Evolutionary conservation across 768 basidiomycete species (phyloP), one percentile per base, ranked within the genome.

Genomic region (Rossbeevera mucosa): DNA sequence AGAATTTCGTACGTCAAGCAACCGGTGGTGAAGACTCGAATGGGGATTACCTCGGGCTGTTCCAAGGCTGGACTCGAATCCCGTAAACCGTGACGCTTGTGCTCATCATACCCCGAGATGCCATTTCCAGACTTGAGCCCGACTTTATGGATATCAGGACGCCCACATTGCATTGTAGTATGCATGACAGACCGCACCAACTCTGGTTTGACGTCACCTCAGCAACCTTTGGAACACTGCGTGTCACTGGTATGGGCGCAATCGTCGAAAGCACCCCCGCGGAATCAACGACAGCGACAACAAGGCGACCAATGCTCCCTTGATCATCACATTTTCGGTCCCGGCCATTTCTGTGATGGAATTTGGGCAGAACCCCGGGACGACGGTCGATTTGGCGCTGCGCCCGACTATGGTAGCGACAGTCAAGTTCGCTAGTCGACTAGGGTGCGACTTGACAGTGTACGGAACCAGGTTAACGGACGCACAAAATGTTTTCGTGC

Each of bases 81-180:
- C 72, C 74, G 0, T 55, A 57, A 13, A 40, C 67, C 6, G 60
- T 73, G 7, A 65, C 65, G 7, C 46, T 75, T 31, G 59, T 62
- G 14, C 59, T 75, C 5, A 58, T 63, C 13, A 64, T 75, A 28
- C 72, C 74, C 2, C 59, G 68, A 7, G 54, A 57, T 0, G 47
- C 53, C 13, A 58, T 65, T 7, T 36, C 64, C 13, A 25, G 14
- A 20, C 52, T 63, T 21, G 55, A 52, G 21, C 25, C 51, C 22
- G 48, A 57, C 26, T 36, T 51, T 20, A 7, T 1, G 25, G 14
- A 20, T 12, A 11, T 58, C 16, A 48, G 59, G 7, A 55, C 58
- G 1, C 56, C 58, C 6, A 31, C 43, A 11, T 22, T 68, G 4
- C 66, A 64, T 1, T 66, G 67, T 29, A 55, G 60, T 21, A 52